Evolutionary conservation across 1,284 basidiomycete species (phyloP).

Genomic region (Athelia sp.): DNA sequence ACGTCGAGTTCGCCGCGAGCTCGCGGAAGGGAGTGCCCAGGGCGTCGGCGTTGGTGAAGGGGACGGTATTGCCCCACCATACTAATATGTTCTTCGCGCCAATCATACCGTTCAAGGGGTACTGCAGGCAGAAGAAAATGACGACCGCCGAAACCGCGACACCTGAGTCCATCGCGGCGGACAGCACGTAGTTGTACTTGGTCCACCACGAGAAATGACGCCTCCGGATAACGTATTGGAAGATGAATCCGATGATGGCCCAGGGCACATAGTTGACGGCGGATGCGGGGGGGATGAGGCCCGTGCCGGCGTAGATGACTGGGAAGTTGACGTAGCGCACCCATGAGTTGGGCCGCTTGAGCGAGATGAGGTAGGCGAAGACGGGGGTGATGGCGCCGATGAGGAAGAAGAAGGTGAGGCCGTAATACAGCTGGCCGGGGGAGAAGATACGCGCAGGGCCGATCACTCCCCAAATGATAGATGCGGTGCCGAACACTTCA

Average conservation of each 20-base stretch:
- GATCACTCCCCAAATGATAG: conserved; percentile 50
- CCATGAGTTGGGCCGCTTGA: conserved; percentile 37
- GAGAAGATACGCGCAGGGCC: conserved; percentile 51
- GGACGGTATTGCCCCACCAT: conserved; percentile 76
- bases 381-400: conserved; percentile 43
- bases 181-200: conserved; percentile 55
- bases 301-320: conserved; percentile 54
- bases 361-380: conserved; percentile 28
- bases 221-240: conserved; percentile 57
- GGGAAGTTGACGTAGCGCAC: conserved; percentile 46
- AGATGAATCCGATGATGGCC: conserved; percentile 60
- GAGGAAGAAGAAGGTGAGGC: conserved; percentile 48
- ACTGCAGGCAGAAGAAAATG: conserved; percentile 68
- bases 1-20: conserved; percentile 27
- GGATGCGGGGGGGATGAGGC: conserved; percentile 52
- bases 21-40: conserved; percentile 22
- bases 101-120: conserved; percentile 57
- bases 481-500: conserved; percentile 36
- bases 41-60: conserved; percentile 37
- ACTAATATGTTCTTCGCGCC: conserved; percentile 44
- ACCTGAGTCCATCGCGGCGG: conserved; percentile 57
- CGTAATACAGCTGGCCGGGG: conserved; percentile 40
- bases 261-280: conserved; percentile 54
- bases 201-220: conserved; percentile 66
- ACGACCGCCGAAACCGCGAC: conserved; percentile 52